Conservation (phyloP, 345 rosid genomes). For the Populus davidiana region DNA sequence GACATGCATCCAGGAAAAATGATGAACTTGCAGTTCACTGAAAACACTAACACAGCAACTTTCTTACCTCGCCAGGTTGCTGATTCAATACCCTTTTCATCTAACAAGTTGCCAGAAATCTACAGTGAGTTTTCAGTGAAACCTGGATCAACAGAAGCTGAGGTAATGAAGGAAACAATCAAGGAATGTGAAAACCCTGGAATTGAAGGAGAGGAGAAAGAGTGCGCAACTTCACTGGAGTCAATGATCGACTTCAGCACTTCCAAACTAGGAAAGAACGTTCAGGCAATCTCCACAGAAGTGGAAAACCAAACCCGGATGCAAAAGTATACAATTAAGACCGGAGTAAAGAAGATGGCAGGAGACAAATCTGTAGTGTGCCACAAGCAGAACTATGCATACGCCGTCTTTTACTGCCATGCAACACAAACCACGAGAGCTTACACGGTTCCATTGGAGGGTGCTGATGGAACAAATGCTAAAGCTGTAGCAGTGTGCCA, state of each 20-base stretch:
- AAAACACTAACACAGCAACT: slow-evolving; percentile 37
- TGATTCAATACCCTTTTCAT: slow-evolving; percentile 60
- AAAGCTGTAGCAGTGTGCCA: slow-evolving; percentile 83
- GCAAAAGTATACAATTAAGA: slow-evolving; percentile 49
- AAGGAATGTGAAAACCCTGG: slow-evolving; percentile 52
- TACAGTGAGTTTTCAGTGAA: slow-evolving; percentile 48
- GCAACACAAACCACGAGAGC: slow-evolving; percentile 48
- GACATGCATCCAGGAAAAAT: slow-evolving; percentile 50
- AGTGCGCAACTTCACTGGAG: slow-evolving; percentile 77
- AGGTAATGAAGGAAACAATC: slow-evolving; percentile 42
- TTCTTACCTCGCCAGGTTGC: slow-evolving; percentile 73
- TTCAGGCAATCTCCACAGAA: slow-evolving; percentile 61
- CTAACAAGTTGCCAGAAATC: slow-evolving; percentile 50
- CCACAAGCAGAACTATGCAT: slow-evolving; percentile 76
- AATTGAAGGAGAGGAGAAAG: slow-evolving; percentile 71
- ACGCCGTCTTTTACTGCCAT: slow-evolving; percentile 83
- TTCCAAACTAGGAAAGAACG: slow-evolving; percentile 60
- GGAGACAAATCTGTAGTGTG: slow-evolving; percentile 57
- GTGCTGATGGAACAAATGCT: slow-evolving; percentile 54
- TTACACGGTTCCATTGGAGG: slow-evolving; percentile 56
- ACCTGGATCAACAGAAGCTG: slow-evolving; percentile 59
- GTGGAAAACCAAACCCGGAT: slow-evolving; percentile 33
- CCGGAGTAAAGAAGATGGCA: slow-evolving; percentile 38
- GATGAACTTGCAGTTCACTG: slow-evolving; percentile 58
- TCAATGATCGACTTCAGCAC: slow-evolving; percentile 74